Conservation (phyloP, 331 rosid genomes). For the Malus hybrid region DNA sequence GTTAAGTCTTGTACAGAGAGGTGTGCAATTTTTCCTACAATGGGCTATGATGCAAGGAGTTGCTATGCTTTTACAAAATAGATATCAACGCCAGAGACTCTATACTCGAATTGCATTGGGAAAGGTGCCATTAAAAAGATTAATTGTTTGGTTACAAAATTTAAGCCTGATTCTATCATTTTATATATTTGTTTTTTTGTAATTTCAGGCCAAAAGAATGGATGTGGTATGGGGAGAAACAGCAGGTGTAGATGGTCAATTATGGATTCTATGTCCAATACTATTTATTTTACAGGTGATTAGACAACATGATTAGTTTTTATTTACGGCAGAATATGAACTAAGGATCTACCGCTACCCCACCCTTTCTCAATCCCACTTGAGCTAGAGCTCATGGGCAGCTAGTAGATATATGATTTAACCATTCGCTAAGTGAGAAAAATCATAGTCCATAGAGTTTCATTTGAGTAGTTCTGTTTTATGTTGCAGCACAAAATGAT, state of each 20-base stretch:
- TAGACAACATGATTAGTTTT: constrained; percentile 2
- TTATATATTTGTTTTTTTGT: constrained; percentile 19
- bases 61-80: constrained; percentile 95
- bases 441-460: background rate
- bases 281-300: constrained; percentile 88
- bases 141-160: background rate
- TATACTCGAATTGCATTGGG: constrained; percentile 98
- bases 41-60: constrained; percentile 99
- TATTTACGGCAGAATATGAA: background rate
- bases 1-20: constrained; percentile 55
- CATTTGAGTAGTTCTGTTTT: background rate
- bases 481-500: background rate
- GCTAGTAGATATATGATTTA: background rate
- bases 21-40: constrained; percentile 88
- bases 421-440: background rate
- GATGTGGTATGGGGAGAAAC: constrained; percentile 99
- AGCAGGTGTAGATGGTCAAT: constrained; percentile 88
- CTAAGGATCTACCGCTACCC: background rate
- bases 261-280: constrained; percentile 91
- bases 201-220: constrained; percentile 91
- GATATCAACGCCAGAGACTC: constrained; percentile 98
- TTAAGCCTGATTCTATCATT: constrained; percentile 1
- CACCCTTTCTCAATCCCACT: background rate
- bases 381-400: background rate
- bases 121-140: constrained; percentile 51